Evolutionary conservation across 176 grass and related monocot genomes (phyloP), one percentile per base, ranked within the genome.

Genomic region (Oryza brachyantha): DNA sequence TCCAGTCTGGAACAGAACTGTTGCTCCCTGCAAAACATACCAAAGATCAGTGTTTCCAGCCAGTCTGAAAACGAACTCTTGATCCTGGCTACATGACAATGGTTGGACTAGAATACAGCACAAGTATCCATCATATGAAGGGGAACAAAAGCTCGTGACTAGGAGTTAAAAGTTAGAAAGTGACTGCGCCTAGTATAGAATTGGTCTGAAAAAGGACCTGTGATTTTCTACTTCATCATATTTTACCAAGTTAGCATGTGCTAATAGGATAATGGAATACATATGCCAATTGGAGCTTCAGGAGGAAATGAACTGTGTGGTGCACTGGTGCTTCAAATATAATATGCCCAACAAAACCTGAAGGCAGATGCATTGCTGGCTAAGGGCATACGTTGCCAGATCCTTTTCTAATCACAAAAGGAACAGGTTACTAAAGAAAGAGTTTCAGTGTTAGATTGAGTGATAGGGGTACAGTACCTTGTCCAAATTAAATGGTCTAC

Each of bases 281-380:
- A 27, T n/a, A n/a, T 70, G 81, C 75, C 86, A 80, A 84, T 57
- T 88, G 86, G 81, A 75, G 86, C 31, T 26, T 60, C 81, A 39
- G 29, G 69, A 26, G 70, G 70, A 28, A 68, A 61, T 43, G 39
- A 74, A 43, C 80, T 67, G 60, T 66, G n/a, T n/a, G n/a, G n/a
- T n/a, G n/a, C n/a, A n/a, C n/a, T n/a, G 19, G 13, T 11, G 66
- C 22, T 59, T 6, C 34, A 13, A 16, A 6, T 87, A 75, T 76
- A 29, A 82, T 76, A 31, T 29, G 32, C 1, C n/a, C 16, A 34
- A 26, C 14, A 34, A 16, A 73, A 19, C 70, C 8, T 54, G 10
- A 73, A 0, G 28, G 5, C 7, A 39, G 7, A 73, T 10, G 34
- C 37, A 39, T 19, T 7, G 73, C 59, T 66, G 59, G 72, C 52